A percentile compares a stretch with the other conserved stretches of the same genome.
Conservation (phyloP, 345 rosid genomes). For the Dovyalis caffra region DNA sequence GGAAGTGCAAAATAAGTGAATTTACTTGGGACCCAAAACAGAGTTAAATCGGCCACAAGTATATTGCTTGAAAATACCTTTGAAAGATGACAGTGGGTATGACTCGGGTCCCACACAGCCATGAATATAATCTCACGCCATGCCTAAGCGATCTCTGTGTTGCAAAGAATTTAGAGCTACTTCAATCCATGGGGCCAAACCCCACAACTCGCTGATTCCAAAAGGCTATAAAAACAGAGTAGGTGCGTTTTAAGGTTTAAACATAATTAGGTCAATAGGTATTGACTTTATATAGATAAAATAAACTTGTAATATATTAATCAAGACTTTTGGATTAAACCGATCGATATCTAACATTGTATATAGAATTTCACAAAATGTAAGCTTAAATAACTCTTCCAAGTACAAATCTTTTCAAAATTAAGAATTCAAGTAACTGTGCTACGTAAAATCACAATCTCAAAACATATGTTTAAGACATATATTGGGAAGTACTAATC, state of each 20-base stretch:
- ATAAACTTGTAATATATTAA: too few species aligned
- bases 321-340: too few species aligned
- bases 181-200: not conserved
- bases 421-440: too few species aligned
- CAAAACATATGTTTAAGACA: not conserved
- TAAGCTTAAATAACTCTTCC: too few species aligned
- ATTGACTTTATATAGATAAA: too few species aligned
- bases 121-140: not conserved
- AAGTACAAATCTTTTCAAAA: too few species aligned
- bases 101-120: slow-evolving; percentile 13
- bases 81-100: not conserved
- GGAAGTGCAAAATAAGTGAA: slow-evolving; percentile 4
- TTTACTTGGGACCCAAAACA: slow-evolving; percentile 14
- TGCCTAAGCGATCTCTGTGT: not conserved
- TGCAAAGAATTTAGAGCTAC: not conserved
- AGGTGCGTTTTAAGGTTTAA: not conserved
- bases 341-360: too few species aligned
- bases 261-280: too few species aligned
- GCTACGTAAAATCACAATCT: too few species aligned
- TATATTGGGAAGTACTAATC: not conserved
- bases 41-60: slow-evolving; percentile 1
- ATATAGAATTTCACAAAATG: too few species aligned
- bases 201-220: not conserved
- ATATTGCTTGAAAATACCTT: slow-evolving; percentile 15
- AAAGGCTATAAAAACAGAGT: not conserved